Percentiles rank a stretch among this genome's conserved stretches.
Evolutionary conservation across 768 basidiomycete genomes (phyloP).

Genomic region (Mycena epipterygia): DNA sequence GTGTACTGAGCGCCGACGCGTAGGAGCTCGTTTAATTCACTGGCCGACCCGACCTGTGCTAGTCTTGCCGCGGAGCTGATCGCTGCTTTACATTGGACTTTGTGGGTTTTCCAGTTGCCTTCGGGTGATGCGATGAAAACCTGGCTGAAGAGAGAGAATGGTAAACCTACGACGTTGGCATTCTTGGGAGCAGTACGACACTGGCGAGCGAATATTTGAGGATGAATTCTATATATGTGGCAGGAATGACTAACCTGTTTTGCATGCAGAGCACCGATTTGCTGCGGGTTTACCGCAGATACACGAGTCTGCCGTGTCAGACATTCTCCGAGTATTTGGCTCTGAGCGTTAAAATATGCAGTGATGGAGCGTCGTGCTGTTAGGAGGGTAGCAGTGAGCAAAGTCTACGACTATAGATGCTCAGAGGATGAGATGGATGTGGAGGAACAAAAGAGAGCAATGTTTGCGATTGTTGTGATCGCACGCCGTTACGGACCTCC

Average conservation of each 20-base stretch:
- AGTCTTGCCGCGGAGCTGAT: not conserved
- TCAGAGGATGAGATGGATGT: no score
- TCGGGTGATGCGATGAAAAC: no score
- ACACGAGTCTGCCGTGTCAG: not conserved
- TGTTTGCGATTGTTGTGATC: no score
- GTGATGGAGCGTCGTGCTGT: no score
- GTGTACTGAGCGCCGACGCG: conserved; percentile 25
- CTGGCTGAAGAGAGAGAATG: no score
- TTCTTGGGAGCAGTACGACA: conserved; percentile 23
- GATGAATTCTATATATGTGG: not conserved
- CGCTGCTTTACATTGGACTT: conserved; percentile 24
- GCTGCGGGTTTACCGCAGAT: conserved; percentile 17
- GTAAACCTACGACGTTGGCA: conserved; percentile 24
- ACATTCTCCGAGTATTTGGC: no score
- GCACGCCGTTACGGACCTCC: no score
- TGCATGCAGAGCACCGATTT: conserved; percentile 28
- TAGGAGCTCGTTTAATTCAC: conserved; percentile 13
- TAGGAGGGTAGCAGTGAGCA: no score
- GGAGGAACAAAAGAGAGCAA: no score
- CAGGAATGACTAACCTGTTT: not conserved
- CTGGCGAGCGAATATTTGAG: not conserved
- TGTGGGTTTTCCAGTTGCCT: conserved; percentile 34
- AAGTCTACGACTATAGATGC: no score
- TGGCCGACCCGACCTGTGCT: not conserved
- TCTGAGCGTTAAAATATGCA: no score